Conservation (phyloP, 2,329 filamentous ascomycete genomes). For the Claviceps pazoutovae region DNA sequence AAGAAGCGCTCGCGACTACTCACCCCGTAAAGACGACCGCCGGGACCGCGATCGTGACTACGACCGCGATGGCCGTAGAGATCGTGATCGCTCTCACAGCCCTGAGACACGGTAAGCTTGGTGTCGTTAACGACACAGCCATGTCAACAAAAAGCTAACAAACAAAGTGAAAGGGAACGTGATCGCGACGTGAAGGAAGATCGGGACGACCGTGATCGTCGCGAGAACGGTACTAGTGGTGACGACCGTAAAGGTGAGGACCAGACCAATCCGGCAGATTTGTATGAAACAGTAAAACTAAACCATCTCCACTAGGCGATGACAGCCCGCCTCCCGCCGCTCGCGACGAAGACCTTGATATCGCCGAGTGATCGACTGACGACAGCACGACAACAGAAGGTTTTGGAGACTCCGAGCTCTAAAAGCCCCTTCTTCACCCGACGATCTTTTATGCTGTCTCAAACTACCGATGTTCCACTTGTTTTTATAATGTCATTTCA, state of each 20-base stretch:
- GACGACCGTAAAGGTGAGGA: conserved; percentile 77
- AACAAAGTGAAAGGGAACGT: conserved; percentile 27
- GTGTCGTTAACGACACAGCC: neutral
- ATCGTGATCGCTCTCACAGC: conserved; percentile 64
- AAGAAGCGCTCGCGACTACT: conserved; percentile 64
- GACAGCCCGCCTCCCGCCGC: conserved; percentile 69
- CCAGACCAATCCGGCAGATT: neutral
- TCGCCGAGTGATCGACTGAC: conserved; percentile 52
- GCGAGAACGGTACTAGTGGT: conserved; percentile 66
- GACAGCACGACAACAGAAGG: neutral
- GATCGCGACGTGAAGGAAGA: conserved; percentile 48
- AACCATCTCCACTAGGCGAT: conserved; percentile 5
- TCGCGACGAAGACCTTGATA: conserved; percentile 81
- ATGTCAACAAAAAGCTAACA: conserved; percentile 14
- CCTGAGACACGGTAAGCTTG: conserved; percentile 43
- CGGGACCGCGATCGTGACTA: conserved; percentile 68
- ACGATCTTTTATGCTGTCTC: conserved; percentile 7
- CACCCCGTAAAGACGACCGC: conserved; percentile 78
- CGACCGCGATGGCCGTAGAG: conserved; percentile 60
- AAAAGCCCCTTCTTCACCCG: conserved; percentile 5
- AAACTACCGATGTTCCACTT: neutral
- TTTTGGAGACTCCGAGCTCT: conserved; percentile 4
- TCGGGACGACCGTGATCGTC: conserved; percentile 57
- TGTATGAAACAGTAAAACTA: neutral
- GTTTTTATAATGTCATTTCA: neutral